A percentile compares a stretch with the other conserved stretches of the same genome.
Evolutionary conservation across 805 yeast species (phyloP).

Genomic region (Saturnispora bothae): DNA sequence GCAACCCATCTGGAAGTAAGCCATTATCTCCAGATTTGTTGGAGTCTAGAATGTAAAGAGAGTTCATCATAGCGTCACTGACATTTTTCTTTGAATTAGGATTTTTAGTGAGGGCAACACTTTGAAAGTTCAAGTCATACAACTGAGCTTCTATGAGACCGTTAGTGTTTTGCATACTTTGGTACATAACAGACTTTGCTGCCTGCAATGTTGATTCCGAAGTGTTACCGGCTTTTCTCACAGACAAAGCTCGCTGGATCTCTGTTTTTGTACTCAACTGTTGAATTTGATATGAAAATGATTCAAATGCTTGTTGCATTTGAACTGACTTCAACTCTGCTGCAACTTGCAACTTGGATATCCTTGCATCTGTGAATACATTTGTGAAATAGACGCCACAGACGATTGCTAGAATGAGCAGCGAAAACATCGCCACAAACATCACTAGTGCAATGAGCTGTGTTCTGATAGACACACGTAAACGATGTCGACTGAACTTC

Average conservation of each 20-base stretch:
- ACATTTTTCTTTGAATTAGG: constrained; percentile 23
- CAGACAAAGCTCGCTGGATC: constrained; percentile 48
- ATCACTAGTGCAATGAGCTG: constrained; percentile 67
- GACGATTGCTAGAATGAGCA: constrained; percentile 63
- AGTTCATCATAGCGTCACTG: constrained; percentile 32
- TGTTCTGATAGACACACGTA: constrained; percentile 52
- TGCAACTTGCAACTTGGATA: constrained; percentile 64
- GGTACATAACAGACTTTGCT: constrained; percentile 41
- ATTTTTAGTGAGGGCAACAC: constrained; percentile 36
- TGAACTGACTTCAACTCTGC: constrained; percentile 78
- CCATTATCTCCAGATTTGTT: constrained; percentile 18
- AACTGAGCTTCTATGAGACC: constrained; percentile 53
- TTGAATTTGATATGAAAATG: constrained; percentile 55
- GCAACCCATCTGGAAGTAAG: constrained; percentile 30
- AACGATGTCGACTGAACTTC: constrained; percentile 8
- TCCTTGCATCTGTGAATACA: constrained; percentile 50
- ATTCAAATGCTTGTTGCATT: constrained; percentile 54
- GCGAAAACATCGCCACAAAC: constrained; percentile 56
- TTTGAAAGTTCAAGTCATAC: constrained; percentile 48
- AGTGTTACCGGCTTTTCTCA: constrained; percentile 64
- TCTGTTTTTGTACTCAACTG: constrained; percentile 55
- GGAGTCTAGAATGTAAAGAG: constrained; percentile 25
- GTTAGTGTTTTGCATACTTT: constrained; percentile 54
- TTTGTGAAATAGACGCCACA: constrained; percentile 65
- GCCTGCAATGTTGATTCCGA: constrained; percentile 37